phyloP scores from a whole-genome alignment of 306 rosid genomes.

The Trifolium subterraneum region DNA sequence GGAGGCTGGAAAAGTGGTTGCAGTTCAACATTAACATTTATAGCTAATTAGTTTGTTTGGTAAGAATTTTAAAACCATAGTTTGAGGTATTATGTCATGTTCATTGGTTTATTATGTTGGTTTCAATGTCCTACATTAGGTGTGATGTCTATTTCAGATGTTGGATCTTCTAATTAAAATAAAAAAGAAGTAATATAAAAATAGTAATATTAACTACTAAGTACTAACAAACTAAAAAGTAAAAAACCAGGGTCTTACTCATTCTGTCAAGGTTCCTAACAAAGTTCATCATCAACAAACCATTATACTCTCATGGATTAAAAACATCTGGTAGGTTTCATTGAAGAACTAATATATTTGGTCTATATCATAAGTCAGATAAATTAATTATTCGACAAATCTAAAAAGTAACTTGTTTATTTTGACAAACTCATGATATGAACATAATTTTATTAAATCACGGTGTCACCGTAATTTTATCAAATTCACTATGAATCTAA shows the following conservation, averaged over 20 bases:
- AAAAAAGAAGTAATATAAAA: background rate
- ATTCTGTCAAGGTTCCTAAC: background rate
- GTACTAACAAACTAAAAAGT: background rate
- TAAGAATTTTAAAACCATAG: background rate
- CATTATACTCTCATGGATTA: background rate
- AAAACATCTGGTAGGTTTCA: background rate
- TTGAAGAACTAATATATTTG: too few relatives aligned
- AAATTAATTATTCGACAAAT: too few relatives aligned
- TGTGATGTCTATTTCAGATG: background rate
- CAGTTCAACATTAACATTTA: background rate
- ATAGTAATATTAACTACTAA: background rate
- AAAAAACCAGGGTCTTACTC: background rate
- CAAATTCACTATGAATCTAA: too few relatives aligned
- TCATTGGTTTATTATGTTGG: conserved; percentile 10
- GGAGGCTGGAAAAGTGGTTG: conserved; percentile 7
- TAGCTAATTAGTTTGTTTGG: conserved; percentile 1
- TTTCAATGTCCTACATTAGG: background rate
- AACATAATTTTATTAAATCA: too few relatives aligned
- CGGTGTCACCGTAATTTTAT: too few relatives aligned
- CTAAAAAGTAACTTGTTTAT: too few relatives aligned
- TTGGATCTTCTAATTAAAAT: background rate
- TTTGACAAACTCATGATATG: too few relatives aligned
- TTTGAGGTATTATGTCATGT: background rate
- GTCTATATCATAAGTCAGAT: too few relatives aligned
- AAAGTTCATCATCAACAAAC: background rate